Conservation (phyloP, 768 basidiomycete genomes). For the Tylopilus rubrobrunneus region DNA sequence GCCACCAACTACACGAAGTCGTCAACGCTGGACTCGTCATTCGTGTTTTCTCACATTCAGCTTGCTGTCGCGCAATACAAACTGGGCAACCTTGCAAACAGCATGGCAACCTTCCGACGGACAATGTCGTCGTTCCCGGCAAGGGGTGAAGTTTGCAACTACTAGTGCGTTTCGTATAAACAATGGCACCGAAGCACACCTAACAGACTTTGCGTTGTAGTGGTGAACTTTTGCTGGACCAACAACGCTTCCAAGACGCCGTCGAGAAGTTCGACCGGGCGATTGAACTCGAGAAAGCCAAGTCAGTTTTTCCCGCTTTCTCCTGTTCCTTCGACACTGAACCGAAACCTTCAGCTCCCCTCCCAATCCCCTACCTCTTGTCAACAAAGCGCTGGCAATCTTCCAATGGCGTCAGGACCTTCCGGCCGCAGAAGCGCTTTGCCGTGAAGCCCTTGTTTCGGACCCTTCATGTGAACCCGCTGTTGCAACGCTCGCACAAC, state of each 20-base stretch:
- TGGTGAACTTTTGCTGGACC: constrained; percentile 92
- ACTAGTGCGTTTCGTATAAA: constrained; percentile 62
- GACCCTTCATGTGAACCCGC: constrained; percentile 97
- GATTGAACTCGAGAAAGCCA: constrained; percentile 79
- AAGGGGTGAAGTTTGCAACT: constrained; percentile 87
- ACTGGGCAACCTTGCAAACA: constrained; percentile 66
- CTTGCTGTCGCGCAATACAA: constrained; percentile 98
- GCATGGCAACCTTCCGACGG: constrained; percentile 87
- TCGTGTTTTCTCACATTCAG: constrained; percentile 97
- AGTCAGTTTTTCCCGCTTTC: constrained; percentile 39
- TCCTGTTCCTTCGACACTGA: background rate
- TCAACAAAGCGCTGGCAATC: constrained; percentile 96
- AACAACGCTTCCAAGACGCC: constrained; percentile 81
- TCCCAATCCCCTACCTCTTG: constrained; percentile 85
- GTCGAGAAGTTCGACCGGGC: constrained; percentile 92
- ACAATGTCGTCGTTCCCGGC: constrained; percentile 84
- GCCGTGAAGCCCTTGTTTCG: constrained; percentile 80
- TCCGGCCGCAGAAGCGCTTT: constrained; percentile 75
- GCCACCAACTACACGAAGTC: constrained; percentile 90
- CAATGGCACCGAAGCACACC: background rate
- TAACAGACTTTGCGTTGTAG: constrained; percentile 36
- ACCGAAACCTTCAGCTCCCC: constrained; percentile 36
- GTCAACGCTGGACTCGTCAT: constrained; percentile 77
- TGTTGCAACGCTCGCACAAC: constrained; percentile 91
- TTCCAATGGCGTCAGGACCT: constrained; percentile 97